phyloP scores from a whole-genome alignment of 176 grass and related monocot genomes.

The Aegilops sharonensis region DNA sequence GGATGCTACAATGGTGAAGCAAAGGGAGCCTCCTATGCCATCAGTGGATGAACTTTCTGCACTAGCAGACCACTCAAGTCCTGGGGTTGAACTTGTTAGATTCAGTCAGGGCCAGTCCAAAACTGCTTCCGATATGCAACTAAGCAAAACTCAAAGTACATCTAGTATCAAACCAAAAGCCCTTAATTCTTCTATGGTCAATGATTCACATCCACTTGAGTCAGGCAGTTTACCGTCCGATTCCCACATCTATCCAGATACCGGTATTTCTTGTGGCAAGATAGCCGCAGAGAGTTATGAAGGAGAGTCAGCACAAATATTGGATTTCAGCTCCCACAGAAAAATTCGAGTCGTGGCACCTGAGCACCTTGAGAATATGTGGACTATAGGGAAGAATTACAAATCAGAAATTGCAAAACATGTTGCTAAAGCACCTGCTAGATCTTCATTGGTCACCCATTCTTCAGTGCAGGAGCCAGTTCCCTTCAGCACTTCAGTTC shows the following conservation, averaged over 20 bases:
- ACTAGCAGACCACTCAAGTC: conserved; percentile 63
- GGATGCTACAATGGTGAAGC: conserved; percentile 41
- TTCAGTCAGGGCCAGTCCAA: conserved; percentile 55
- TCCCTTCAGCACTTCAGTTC: conserved; percentile 17
- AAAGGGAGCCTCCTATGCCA: conserved; percentile 57
- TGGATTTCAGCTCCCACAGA: conserved; percentile 53
- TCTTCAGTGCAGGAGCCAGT: conserved; percentile 36
- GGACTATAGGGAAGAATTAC: conserved; percentile 95
- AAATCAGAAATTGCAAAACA: conserved; percentile 57
- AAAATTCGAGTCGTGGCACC: conserved; percentile 67
- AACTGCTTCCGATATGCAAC: conserved; percentile 38
- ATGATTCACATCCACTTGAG: conserved; percentile 36
- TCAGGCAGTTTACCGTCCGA: conserved; percentile 30
- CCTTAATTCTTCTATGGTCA: conserved; percentile 11
- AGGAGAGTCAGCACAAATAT: conserved; percentile 41
- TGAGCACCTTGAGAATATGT: conserved; percentile 94
- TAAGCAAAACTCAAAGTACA: conserved; percentile 34
- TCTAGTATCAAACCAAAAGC: conserved; percentile 28
- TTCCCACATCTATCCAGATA: neutral
- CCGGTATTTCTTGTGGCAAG: conserved; percentile 29
- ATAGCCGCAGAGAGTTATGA: conserved; percentile 30
- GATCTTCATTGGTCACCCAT: conserved; percentile 28
- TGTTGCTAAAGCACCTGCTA: conserved; percentile 30
- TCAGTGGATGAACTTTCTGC: conserved; percentile 74
- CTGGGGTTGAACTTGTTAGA: conserved; percentile 91